Percentiles rank a stretch among this genome's conserved stretches.
These are phyloP conservation scores for Chlorella sp. DNA, from an alignment of 139 green algal species.

Conservation along the genomic window DNA sequence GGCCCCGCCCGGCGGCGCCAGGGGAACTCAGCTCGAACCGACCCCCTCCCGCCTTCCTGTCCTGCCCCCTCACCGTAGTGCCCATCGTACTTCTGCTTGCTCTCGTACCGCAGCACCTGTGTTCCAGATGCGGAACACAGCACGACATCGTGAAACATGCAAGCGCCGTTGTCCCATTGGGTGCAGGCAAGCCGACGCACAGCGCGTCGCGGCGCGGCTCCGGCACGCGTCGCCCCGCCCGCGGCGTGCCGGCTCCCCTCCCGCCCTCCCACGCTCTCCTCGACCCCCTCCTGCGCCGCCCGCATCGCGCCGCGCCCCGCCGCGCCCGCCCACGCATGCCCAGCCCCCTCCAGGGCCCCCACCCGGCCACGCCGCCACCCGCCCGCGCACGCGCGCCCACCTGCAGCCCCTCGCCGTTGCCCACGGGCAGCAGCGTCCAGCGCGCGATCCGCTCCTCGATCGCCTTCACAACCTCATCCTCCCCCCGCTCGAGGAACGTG, in stretches of 20 bases:
- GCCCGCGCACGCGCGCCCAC: no score
- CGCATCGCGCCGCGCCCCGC: background rate
- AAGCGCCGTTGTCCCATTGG: no score
- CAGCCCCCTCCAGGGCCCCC: background rate
- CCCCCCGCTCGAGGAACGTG: slow-evolving; percentile 15
- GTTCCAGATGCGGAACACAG: no score
- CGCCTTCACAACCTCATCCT: slow-evolving; percentile 29
- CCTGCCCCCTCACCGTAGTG: background rate
- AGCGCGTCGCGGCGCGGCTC: no score
- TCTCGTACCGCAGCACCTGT: slow-evolving; percentile 34
- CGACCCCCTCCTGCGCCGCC: no score
- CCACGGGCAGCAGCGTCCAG: slow-evolving; percentile 47
- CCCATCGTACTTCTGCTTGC: background rate
- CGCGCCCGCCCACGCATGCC: background rate
- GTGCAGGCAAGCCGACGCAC: no score
- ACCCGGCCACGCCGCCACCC: background rate
- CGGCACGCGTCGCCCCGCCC: no score
- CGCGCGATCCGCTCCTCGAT: slow-evolving; percentile 54
- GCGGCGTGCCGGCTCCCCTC: no score
- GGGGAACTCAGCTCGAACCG: background rate
- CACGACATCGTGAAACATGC: no score
- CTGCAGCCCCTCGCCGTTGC: slow-evolving; percentile 55
- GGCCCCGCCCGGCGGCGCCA: background rate
- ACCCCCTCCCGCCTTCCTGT: background rate
- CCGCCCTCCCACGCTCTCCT: no score